phyloP scores from a whole-genome alignment of 768 basidiomycete genomes.

The Suillus paluster region DNA sequence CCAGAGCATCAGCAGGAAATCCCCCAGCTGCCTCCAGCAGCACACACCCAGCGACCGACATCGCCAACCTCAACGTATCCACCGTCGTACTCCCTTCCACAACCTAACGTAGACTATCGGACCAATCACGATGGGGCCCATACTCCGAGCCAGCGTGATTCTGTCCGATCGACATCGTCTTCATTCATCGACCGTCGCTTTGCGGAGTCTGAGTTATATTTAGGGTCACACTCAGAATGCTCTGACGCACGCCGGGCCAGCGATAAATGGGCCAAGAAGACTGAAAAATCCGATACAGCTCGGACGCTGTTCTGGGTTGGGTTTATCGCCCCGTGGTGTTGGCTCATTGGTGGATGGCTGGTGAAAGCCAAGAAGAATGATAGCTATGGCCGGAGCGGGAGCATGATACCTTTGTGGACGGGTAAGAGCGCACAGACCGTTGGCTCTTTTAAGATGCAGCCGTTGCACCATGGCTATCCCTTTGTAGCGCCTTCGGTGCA shows the following conservation, averaged over 20 bases:
- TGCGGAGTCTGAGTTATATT: slow-evolving; percentile 46
- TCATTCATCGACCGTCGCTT: slow-evolving; percentile 59
- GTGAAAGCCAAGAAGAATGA: slow-evolving; percentile 42
- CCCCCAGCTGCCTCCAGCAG: slow-evolving; percentile 9
- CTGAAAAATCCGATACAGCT: slow-evolving; percentile 36
- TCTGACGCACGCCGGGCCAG: slow-evolving; percentile 26
- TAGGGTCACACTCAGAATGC: slow-evolving; percentile 39
- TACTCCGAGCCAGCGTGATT: slow-evolving; percentile 31
- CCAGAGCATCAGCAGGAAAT: neutral
- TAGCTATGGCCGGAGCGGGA: slow-evolving; percentile 46
- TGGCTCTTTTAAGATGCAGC: slow-evolving; percentile 50
- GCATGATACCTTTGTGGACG: slow-evolving; percentile 31
- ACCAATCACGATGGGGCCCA: slow-evolving; percentile 18
- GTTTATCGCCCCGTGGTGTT: slow-evolving; percentile 73
- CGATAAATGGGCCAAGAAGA: slow-evolving; percentile 15
- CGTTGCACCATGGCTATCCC: slow-evolving; percentile 53
- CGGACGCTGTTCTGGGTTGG: slow-evolving; percentile 77
- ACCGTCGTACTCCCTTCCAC: slow-evolving; percentile 28
- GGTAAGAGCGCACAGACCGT: slow-evolving; percentile 46
- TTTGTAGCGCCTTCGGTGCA: slow-evolving; percentile 56
- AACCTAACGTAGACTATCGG: slow-evolving; percentile 22
- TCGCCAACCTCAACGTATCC: slow-evolving; percentile 27
- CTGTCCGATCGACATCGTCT: slow-evolving; percentile 44
- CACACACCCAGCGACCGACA: slow-evolving; percentile 17
- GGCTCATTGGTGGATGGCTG: slow-evolving; percentile 81